Base-by-base conservation (phyloP, 805 yeast genomes). In the Isabelozyma gotoi region DNA sequence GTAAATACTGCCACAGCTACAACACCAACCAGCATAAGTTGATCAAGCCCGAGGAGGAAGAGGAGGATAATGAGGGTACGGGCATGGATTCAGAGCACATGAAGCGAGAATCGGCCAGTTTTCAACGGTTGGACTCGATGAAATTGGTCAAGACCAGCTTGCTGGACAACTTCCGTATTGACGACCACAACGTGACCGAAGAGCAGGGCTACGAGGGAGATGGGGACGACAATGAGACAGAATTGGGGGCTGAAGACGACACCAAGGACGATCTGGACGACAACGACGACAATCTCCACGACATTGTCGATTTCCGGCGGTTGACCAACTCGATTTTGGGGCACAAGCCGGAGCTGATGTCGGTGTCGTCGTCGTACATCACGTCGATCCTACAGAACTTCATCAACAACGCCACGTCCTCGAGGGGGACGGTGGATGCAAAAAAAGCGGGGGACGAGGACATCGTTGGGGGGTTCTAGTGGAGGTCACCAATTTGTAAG, bases 1-100 rank as follows among this genome's bases (percentile, higher is more conserved):
- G 98, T 63, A 85, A 83, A 51, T 89, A 84, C 59, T 91, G 97
- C 65, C 76, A 78, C 45, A 85, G 96, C 59, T 91, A 90, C 63
- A 91, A 91, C 62, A 91, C 97, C 2, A 81, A 80, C 45, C 92
- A 88, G 59, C 51, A 81, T 44, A 79, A 78, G 56, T 60, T 88
- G 42, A 71, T 86, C 43, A 88, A 88, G 63, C 88, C 85, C 0
- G 87, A 78, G 48, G 81, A 76, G 42, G 72, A 63, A 36, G 73
- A 60, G 5, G 68, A 62, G 3, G 69, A 65, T 14, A 64, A 56
- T 19, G 63, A 59, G 10, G 45, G 41, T 6, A 35, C 11, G 27
- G 41, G 39, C 4, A 24, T n/a, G 29, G 29, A 24, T 10, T n/a
- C 29, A 36, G 24, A 7, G 40, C 31, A 6, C 47, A 41, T 12